Conservation (phyloP, 2,329 filamentous ascomycete genomes). For the Cytospora leucostoma region DNA sequence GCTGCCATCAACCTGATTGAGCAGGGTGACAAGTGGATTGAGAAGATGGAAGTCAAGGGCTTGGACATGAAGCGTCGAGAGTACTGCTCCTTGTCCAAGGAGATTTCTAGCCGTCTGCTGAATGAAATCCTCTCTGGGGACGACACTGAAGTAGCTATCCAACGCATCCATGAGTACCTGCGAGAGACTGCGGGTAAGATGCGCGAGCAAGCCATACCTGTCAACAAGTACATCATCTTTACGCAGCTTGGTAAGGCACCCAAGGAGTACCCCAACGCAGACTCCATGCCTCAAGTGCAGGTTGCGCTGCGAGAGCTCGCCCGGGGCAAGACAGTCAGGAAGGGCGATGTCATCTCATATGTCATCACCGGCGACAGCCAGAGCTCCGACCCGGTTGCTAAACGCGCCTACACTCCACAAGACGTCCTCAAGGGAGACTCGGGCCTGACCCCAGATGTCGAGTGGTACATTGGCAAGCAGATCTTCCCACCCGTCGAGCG, state of each 20-base stretch:
- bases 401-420: conserved; percentile 83
- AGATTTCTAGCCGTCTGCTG: conserved; percentile 86
- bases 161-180: conserved; percentile 91
- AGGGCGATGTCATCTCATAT: conserved; percentile 95
- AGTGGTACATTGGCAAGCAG: conserved; percentile 98
- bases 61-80: conserved; percentile 97
- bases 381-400: conserved; percentile 71
- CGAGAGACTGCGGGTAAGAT: conserved; percentile 83
- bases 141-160: conserved; percentile 83
- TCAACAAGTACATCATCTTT: conserved; percentile 93
- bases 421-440: conserved; percentile 80
- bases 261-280: conserved; percentile 89
- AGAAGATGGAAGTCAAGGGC: conserved; percentile 97
- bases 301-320: conserved; percentile 87
- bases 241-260: conserved; percentile 96
- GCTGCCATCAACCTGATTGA: conserved; percentile 94
- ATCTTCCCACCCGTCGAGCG: conserved; percentile 97
- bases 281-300: conserved; percentile 95
- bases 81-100: conserved; percentile 93
- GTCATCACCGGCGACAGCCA: conserved; percentile 79
- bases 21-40: conserved; percentile 82
- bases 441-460: conserved; percentile 81
- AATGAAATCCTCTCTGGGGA: conserved; percentile 94
- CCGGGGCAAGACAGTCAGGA: conserved; percentile 83
- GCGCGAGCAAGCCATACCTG: conserved; percentile 74